Evolutionary conservation across 2,329 filamentous ascomycete species (phyloP).

Genomic region (Pseudogymnoascus sp.): DNA sequence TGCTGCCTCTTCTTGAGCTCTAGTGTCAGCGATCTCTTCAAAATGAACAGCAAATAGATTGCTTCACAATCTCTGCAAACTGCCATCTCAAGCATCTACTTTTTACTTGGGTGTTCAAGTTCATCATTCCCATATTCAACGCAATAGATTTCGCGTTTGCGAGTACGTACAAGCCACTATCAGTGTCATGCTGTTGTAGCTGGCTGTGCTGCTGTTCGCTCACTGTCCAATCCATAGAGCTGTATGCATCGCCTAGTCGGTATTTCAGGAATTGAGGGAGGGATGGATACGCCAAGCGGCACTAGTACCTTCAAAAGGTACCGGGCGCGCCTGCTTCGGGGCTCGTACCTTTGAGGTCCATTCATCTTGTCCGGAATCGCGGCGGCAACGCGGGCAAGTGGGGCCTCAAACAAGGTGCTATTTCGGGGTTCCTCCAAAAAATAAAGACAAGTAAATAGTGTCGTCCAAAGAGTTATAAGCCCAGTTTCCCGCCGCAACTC

Average conservation of each 20-base stretch:
- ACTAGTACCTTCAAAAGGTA: too few species aligned
- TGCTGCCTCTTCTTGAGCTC: neutral
- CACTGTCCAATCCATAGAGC: neutral
- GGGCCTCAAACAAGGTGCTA: too few species aligned
- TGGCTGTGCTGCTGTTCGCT: neutral
- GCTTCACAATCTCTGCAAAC: neutral
- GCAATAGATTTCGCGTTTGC: neutral
- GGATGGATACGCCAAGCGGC: too few species aligned
- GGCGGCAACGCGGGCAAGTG: too few species aligned
- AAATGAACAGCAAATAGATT: neutral
- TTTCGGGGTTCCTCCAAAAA: too few species aligned
- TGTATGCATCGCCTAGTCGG: neutral
- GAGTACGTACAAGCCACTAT: neutral
- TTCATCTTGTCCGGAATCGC: too few species aligned
- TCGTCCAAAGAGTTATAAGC: too few species aligned
- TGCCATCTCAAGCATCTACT: neutral
- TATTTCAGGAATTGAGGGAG: neutral
- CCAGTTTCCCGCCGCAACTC: too few species aligned
- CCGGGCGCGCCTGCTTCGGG: too few species aligned
- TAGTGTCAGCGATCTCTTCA: neutral
- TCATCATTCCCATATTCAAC: neutral
- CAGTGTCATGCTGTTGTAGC: neutral
- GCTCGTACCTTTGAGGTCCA: too few species aligned
- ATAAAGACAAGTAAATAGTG: too few species aligned
- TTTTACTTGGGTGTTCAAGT: neutral